Evolutionary conservation across 1,284 basidiomycete species (phyloP), one percentile per base, ranked within the genome.

Genomic region (Leucoagaricus sp.): DNA sequence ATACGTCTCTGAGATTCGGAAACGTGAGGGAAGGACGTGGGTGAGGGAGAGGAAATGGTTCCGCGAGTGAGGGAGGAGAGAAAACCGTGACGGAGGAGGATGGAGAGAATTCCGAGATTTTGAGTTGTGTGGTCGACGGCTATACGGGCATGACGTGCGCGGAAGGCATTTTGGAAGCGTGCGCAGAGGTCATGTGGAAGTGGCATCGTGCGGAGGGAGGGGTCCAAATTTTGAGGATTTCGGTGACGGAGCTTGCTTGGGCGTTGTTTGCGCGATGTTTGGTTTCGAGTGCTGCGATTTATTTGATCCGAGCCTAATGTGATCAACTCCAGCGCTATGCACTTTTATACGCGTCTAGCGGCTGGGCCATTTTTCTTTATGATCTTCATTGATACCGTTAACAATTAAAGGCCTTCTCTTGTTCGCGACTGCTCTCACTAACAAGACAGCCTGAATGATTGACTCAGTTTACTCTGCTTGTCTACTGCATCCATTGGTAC

Each of bases 41-140:
- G 91, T 8, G 80, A 81, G 0, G 93, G 84, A 0, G 78, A 77
- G 3, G 82, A 74, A 51, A 84, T 73, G 9, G 93, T 94, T 5
- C 94, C 94, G 12, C 93, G 86, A 0, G 89, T 88, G 48, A 96
- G 65, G 64, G 81, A 87, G 53, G 87, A 85, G 66, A 96, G 74
- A 74, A 96, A 95, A 55, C 94, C 94, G 13, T 91, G 78, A 45
- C 91, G 90, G 55, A 95, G 84, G 62, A 96, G 88, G 64, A 96
- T 92, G 63, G 55, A 58, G 38, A 69, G 65, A 49, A 70, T 68
- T 25, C 67, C 67, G 53, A 76, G 70, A 53, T 94, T 93, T 73
- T 94, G 92, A 41, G 83, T 89, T 38, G 83, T 89, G 66, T 94
- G 91, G 26, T 85, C 78, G 58, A 96, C 83, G 15, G 87, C 81